These are phyloP conservation scores for Apiospora aurea DNA, from an alignment of 2,329 filamentous ascomycete species.

Conservation along the genomic window DNA sequence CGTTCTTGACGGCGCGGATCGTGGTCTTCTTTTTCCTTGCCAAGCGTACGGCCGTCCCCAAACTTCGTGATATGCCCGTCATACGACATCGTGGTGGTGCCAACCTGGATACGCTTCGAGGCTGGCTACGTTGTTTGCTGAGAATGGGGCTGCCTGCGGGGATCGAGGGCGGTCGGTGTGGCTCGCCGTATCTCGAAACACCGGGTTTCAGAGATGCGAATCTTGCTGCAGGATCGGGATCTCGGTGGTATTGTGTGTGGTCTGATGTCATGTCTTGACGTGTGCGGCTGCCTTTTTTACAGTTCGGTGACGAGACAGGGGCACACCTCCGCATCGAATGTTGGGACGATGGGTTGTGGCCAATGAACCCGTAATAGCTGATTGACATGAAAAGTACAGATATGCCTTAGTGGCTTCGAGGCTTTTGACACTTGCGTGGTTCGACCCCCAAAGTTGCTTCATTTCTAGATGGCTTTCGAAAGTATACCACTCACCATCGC, in stretches of 20 bases:
- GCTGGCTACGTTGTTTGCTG: not conserved
- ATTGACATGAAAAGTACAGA: not conserved
- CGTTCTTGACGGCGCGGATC: constrained; percentile 13
- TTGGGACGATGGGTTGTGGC: not conserved
- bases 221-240: not conserved
- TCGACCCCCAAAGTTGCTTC: not conserved
- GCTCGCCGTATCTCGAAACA: not conserved
- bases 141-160: not conserved
- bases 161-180: no score
- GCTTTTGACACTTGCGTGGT: not conserved
- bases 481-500: not conserved
- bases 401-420: not conserved
- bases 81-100: not conserved
- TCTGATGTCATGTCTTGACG: not conserved
- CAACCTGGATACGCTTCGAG: not conserved
- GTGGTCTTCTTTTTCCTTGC: not conserved
- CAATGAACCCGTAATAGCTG: not conserved
- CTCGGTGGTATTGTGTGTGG: no score
- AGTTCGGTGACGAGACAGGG: not conserved
- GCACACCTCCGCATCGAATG: not conserved
- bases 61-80: not conserved
- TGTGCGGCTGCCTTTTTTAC: not conserved
- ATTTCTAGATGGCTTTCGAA: not conserved
- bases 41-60: not conserved
- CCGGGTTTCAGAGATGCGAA: not conserved